Percentiles rank a stretch among this genome's conserved stretches.
phyloP scores from a whole-genome alignment of 495 filamentous ascomycete species.

The Hypoxylon rickii region DNA sequence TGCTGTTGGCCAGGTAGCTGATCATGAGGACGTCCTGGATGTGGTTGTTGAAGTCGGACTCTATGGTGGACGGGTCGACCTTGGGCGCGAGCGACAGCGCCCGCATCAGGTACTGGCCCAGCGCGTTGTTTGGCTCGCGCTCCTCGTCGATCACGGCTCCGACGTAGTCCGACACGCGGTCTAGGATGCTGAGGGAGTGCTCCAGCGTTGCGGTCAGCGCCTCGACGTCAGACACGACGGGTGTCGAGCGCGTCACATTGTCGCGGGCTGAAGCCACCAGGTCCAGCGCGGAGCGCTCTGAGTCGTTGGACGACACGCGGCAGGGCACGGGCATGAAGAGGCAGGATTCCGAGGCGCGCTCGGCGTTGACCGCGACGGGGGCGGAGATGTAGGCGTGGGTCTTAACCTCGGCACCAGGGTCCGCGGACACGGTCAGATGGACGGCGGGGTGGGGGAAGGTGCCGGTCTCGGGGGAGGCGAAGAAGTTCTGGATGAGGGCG shows the following conservation, averaged over 20 bases:
- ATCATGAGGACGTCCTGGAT: constrained; percentile 98
- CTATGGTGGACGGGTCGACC: constrained; percentile 85
- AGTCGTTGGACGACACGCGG: constrained; percentile 80
- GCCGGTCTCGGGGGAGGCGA: constrained; percentile 92
- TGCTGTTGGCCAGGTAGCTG: constrained; percentile 96
- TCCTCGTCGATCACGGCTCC: constrained; percentile 73
- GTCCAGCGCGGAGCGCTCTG: constrained; percentile 91
- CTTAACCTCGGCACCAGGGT: constrained; percentile 80
- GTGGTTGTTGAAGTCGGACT: constrained; percentile 98
- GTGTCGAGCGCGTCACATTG: constrained; percentile 69
- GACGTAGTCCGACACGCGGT: constrained; percentile 88
- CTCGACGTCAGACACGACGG: constrained; percentile 84
- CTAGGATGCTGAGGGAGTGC: constrained; percentile 82
- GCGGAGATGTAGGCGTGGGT: constrained; percentile 91
- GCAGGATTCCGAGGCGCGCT: constrained; percentile 91
- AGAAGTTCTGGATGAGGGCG: constrained; percentile 99
- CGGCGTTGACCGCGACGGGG: constrained; percentile 90
- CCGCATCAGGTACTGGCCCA: constrained; percentile 94
- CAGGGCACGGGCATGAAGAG: constrained; percentile 96
- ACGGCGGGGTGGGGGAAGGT: constrained; percentile 96
- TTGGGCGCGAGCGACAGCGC: constrained; percentile 90
- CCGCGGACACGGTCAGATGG: constrained; percentile 90
- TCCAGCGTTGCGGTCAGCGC: constrained; percentile 80
- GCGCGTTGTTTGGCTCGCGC: constrained; percentile 71
- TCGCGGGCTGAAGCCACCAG: constrained; percentile 81